Conservation (phyloP, 2,329 filamentous ascomycete species). For the Sclerotinia minor region DNA sequence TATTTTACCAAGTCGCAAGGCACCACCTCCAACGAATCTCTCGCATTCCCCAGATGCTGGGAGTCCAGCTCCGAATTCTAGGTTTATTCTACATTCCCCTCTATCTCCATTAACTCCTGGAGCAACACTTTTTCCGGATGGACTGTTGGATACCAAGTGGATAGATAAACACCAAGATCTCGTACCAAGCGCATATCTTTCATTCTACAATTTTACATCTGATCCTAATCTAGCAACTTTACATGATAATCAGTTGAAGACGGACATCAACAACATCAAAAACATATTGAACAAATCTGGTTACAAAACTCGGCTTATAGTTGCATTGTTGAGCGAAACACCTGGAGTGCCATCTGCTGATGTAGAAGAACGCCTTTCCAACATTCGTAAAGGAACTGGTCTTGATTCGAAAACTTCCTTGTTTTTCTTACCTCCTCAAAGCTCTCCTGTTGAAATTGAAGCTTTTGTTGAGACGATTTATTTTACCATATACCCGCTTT, state of each 20-base stretch:
- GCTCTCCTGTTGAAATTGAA: conserved; percentile 68
- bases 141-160: conserved; percentile 79
- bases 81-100: conserved; percentile 76
- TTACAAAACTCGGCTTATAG: conserved; percentile 75
- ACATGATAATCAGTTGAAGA: conserved; percentile 85
- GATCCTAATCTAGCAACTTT: conserved; percentile 72
- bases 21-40: conserved; percentile 47
- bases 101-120: conserved; percentile 85
- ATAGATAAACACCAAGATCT: conserved; percentile 84
- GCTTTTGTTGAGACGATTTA: conserved; percentile 74
- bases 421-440: conserved; percentile 77
- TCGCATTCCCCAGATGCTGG: conserved; percentile 45
- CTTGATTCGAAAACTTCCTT: conserved; percentile 78
- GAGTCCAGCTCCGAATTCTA: conserved; percentile 45
- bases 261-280: conserved; percentile 78
- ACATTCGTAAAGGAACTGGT: conserved; percentile 75
- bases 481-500: conserved; percentile 67
- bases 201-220: conserved; percentile 75
- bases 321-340: conserved; percentile 75
- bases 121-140: conserved; percentile 85
- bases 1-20: conserved; percentile 58
- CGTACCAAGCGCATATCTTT: conserved; percentile 76
- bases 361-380: conserved; percentile 73
- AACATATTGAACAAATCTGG: conserved; percentile 65
- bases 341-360: conserved; percentile 56